Evolutionary conservation across 2,329 filamentous ascomycete genomes (phyloP), one percentile per base, ranked within the genome.

Genomic region (Alternaria hordeiaustralica): DNA sequence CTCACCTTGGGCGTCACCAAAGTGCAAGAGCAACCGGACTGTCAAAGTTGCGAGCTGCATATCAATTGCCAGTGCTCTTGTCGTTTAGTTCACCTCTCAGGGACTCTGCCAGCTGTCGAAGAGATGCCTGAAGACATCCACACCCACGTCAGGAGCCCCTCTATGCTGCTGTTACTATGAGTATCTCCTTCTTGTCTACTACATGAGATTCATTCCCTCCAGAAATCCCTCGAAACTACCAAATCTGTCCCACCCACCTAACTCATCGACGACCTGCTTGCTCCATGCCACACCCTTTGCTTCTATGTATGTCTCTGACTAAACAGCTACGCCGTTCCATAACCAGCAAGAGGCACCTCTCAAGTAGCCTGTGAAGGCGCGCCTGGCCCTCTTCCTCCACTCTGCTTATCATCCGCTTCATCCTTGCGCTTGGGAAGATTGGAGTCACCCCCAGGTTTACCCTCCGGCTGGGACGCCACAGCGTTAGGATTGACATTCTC

Each of bases 261-360:
- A 20, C 8, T 28, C 13, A 21, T 13, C 13, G n/a, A 46, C 36
- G 5, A 61, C 28, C 23, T 60, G 21, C 25, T 65, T 55, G 44
- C 68, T 67, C 30, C 55, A 60, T 21, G 54, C 61, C 21, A 67
- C 68, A 2, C 64, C 64, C 15, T 63, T 60, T 18, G 15, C 36
- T 41, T 41, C 36, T 10, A 10, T 18, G 36, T 41, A n/a, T n/a
- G 5, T 41, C 15, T 41, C 15, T 41, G 9, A 41, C 36, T 18
- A 41, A 41, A 41, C 15, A 18, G 9, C 2, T 41, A 18, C 36
- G 36, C 36, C 15, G 36, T 41, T 41, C 36, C 2, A 18, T 41
- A 18, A 41, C 8, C 15, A 18, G n/a, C 36, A 41, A 41, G 36
- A 41, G 36, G 36, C 5, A 41, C n/a, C 47, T 6, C 18, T 9